Evolutionary conservation across 2,329 filamentous ascomycete genomes (phyloP), one percentile per base, ranked within the genome.

Genomic region (Diaporthe vaccinii): DNA sequence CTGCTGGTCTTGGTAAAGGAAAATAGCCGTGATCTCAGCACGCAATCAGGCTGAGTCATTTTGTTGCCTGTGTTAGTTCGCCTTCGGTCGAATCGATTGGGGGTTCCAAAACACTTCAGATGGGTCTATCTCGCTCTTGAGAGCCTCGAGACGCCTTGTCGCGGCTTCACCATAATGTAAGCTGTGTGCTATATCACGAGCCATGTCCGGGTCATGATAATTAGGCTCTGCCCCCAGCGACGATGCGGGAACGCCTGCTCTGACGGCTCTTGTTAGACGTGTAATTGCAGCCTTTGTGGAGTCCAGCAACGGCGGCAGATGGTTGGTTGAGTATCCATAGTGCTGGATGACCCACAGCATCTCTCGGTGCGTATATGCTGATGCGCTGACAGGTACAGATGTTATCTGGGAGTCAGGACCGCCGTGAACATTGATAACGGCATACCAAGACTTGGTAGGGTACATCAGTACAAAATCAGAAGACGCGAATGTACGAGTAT

Each of bases 321-420:
- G 73, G 41, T 70, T 61, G 8, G 31, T 41, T n/a, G 73, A 61
- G 61, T 65, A 80, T 31, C 78, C 87, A 72, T 86, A 85, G 72
- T 88, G 85, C 74, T 89, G 85, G 15, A 87, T 85, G 75, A 90
- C 87, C 55, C 88, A 83, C 73, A 89, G 84, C 78, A 84, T 85
- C 73, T 85, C 83, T n/a, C 84, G 83, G 76, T 86, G 84, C 15
- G 83, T 83, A 62, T 86, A 86, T 7, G 84, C 80, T 15, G 84
- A 83, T 39, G 80, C 74, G 49, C 80, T 76, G 8, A 76, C 76
- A 22, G 80, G 78, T 0, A 78, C 79, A 28, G 79, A 78, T 75
- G 79, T 78, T 10, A 86, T 81, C 22, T 81, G 82, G 39, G 84
- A 85, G 76, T 83, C 83, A 61, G 81, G 80, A 55, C 85, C 84